Percentiles rank a stretch among this genome's conserved stretches.
Evolutionary conservation across 108 stramenopile species (phyloP).

Genomic region (Asterionellopsis glacialis): DNA sequence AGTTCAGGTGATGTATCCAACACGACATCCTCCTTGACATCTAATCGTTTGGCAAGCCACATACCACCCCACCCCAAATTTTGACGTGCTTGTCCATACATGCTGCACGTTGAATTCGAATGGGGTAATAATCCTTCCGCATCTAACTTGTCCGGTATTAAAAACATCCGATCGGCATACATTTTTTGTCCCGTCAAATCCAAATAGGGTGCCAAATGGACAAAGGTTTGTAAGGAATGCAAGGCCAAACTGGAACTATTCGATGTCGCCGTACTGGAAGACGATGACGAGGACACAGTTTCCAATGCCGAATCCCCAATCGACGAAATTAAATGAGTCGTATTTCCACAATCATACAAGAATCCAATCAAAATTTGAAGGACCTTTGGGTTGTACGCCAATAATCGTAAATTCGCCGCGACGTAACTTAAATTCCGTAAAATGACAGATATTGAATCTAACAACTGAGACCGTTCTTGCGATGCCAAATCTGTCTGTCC

Average conservation of each 20-base stretch:
- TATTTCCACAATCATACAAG: constrained; percentile 54
- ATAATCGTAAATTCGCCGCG: constrained; percentile 65
- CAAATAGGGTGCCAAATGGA: constrained; percentile 60
- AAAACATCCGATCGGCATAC: constrained; percentile 65
- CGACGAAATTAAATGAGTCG: constrained; percentile 1
- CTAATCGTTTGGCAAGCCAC: constrained; percentile 69
- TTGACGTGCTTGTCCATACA: constrained; percentile 26
- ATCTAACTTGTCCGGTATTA: constrained; percentile 25
- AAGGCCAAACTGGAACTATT: constrained; percentile 48
- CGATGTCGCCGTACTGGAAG: constrained; percentile 16
- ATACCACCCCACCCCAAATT: constrained; percentile 54
- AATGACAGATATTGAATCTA: constrained; percentile 50
- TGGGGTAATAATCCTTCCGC: constrained; percentile 31
- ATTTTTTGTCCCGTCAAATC: constrained; percentile 73
- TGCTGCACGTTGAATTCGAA: constrained; percentile 18
- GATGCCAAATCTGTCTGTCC: constrained; percentile 6
- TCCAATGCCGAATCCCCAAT: constrained; percentile 3
- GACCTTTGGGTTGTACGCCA: constrained; percentile 48
- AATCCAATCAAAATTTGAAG: constrained; percentile 57
- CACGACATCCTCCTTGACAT: constrained; percentile 46
- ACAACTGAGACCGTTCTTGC: constrained; percentile 23
- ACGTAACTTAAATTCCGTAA: constrained; percentile 65
- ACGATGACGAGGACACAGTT: constrained; percentile 10
- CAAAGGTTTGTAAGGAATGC: constrained; percentile 50
- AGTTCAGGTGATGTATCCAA: constrained; percentile 16